phyloP scores from a whole-genome alignment of 768 basidiomycete genomes.

The Cyathus striatus region DNA sequence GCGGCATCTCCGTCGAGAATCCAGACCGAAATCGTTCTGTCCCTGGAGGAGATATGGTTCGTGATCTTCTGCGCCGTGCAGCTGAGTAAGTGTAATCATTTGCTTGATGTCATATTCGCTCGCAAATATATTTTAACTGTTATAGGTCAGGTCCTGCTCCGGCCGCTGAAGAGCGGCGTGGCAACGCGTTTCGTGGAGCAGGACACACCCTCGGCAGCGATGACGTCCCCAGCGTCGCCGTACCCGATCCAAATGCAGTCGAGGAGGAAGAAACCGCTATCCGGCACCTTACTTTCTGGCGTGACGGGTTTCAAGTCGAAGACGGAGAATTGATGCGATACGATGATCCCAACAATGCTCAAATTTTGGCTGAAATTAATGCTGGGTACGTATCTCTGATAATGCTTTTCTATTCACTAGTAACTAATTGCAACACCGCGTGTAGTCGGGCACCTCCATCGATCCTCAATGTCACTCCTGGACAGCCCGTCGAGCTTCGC shows the following conservation, averaged over 20 bases:
- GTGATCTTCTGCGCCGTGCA: conserved; percentile 75
- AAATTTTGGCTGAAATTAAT: conserved; percentile 71
- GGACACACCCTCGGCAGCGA: conserved; percentile 89
- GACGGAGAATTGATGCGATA: conserved; percentile 84
- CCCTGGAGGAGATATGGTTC: conserved; percentile 58
- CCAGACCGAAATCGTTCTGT: conserved; percentile 49
- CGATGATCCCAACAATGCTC: conserved; percentile 69
- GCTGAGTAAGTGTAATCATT: conserved; percentile 59
- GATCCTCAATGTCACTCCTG: conserved; percentile 64
- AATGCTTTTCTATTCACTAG: background rate
- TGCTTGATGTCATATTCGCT: background rate
- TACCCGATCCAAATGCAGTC: conserved; percentile 65
- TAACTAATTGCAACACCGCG: background rate
- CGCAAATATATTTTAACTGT: too few species aligned
- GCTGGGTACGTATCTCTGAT: conserved; percentile 48
- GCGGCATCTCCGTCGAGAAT: conserved; percentile 86
- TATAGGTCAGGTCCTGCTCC: conserved; percentile 33
- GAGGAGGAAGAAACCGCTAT: conserved; percentile 54
- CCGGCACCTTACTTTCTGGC: conserved; percentile 87
- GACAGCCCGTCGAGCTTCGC: conserved; percentile 82
- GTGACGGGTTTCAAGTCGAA: conserved; percentile 88
- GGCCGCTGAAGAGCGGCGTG: conserved; percentile 5
- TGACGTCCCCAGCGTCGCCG: conserved; percentile 70
- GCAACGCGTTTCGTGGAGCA: conserved; percentile 55
- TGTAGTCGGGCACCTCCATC: conserved; percentile 74